A percentile compares a stretch with the other conserved stretches of the same genome.
Conservation (phyloP, 2,329 filamentous ascomycete species). For the Catunica adiposa region DNA sequence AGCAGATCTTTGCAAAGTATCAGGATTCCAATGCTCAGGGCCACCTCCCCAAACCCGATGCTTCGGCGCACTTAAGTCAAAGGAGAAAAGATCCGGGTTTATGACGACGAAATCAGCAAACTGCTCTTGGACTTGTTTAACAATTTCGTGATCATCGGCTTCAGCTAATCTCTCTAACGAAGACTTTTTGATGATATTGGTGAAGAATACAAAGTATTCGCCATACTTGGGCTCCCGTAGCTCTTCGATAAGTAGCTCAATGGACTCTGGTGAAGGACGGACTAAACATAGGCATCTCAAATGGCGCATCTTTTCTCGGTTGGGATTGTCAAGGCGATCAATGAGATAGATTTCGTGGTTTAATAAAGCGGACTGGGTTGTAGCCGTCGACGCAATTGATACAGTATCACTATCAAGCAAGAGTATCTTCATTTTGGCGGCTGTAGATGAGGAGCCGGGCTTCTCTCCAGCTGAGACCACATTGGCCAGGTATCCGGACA, state of each 20-base stretch:
- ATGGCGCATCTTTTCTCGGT: conserved; percentile 95
- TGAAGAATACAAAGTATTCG: conserved; percentile 94
- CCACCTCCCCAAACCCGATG: conserved; percentile 65
- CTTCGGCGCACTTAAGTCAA: conserved; percentile 55
- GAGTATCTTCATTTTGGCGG: conserved; percentile 94
- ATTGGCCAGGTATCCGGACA: conserved; percentile 89
- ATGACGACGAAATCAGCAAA: conserved; percentile 93
- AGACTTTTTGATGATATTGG: conserved; percentile 94
- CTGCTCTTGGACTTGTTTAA: conserved; percentile 84
- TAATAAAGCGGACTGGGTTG: conserved; percentile 84
- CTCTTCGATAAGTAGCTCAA: conserved; percentile 89
- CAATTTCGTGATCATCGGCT: conserved; percentile 93
- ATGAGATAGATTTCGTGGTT: conserved; percentile 97
- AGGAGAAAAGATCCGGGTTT: conserved; percentile 81
- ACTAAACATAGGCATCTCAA: conserved; percentile 85
- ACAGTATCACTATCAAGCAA: conserved; percentile 88
- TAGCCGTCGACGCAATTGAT: conserved; percentile 82
- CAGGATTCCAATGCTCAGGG: conserved; percentile 80
- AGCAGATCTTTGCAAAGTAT: conserved; percentile 69
- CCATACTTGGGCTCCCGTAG: conserved; percentile 91
- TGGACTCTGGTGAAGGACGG: conserved; percentile 77
- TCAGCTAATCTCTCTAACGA: conserved; percentile 85
- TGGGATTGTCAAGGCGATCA: conserved; percentile 78
- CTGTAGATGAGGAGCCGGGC: conserved; percentile 51
- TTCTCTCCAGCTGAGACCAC: conserved; percentile 44